phyloP scores from a whole-genome alignment of 495 filamentous ascomycete species.

The Clavariopsis aquatica region DNA sequence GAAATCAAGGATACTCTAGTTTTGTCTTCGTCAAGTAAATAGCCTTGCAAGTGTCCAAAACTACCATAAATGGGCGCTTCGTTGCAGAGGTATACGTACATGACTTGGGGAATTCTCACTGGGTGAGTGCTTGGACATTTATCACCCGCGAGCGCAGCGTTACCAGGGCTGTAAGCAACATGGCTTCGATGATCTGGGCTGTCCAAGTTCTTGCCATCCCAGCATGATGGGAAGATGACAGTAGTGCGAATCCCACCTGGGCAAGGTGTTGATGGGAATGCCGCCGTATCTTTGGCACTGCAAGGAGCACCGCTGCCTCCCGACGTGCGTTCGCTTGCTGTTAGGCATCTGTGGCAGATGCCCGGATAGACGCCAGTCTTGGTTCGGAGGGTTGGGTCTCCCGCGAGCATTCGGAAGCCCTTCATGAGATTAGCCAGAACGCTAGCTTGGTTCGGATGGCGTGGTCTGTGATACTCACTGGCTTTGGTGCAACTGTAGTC shows the following conservation, averaged over 20 bases:
- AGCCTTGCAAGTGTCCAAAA: no score
- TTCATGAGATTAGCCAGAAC: constrained; percentile 27
- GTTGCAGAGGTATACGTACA: no score
- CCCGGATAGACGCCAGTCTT: constrained; percentile 35
- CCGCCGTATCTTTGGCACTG: constrained; percentile 51
- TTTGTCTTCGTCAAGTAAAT: no score
- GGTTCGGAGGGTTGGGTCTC: constrained; percentile 24
- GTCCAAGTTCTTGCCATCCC: constrained; percentile 57
- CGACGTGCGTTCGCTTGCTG: constrained; percentile 4
- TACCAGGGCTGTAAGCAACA: constrained; percentile 47
- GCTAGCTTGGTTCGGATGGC: not conserved
- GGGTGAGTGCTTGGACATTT: constrained; percentile 52
- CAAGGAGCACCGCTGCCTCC: constrained; percentile 56
- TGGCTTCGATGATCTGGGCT: constrained; percentile 54
- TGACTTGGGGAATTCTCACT: constrained; percentile 52
- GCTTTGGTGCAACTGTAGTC: constrained; percentile 21
- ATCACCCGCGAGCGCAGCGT: constrained; percentile 38
- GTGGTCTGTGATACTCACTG: constrained; percentile 4
- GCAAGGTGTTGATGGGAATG: constrained; percentile 48
- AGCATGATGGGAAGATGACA: constrained; percentile 57
- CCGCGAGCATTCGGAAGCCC: constrained; percentile 38
- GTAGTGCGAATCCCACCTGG: constrained; percentile 53
- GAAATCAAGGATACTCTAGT: no score
- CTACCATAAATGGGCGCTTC: no score
- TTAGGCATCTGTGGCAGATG: constrained; percentile 54